Percentiles rank a stretch among this genome's conserved stretches.
Conservation (phyloP, 2,329 filamentous ascomycete species). For the Chaetomium sp. region DNA sequence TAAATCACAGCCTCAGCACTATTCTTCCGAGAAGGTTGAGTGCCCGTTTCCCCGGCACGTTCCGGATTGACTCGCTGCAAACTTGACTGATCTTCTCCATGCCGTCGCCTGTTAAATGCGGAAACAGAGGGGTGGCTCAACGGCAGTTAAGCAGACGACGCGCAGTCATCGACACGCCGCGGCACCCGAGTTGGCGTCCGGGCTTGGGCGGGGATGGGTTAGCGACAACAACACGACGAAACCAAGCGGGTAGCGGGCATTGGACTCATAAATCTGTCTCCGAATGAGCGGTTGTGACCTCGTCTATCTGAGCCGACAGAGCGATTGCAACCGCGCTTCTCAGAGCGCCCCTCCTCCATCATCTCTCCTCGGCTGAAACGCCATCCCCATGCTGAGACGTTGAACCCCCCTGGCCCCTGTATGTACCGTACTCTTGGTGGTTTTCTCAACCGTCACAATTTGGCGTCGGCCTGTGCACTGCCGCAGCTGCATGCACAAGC, state of each 20-base stretch:
- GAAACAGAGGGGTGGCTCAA: not conserved
- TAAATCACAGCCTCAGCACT: not conserved
- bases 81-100: slow-evolving; percentile 32
- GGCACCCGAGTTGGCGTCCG: not conserved
- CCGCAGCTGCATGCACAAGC: not conserved
- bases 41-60: slow-evolving; percentile 22
- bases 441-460: slow-evolving; percentile 10
- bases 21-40: not conserved
- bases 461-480: slow-evolving; percentile 7
- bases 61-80: slow-evolving; percentile 12
- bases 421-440: not conserved
- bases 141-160: not conserved
- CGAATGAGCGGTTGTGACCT: not conserved
- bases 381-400: slow-evolving; percentile 21
- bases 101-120: slow-evolving; percentile 23
- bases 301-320: not conserved
- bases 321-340: not conserved
- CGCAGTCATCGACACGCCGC: not conserved
- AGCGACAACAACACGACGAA: not conserved
- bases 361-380: slow-evolving; percentile 20
- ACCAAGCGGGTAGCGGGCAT: not conserved
- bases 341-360: not conserved
- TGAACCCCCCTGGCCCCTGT: slow-evolving; percentile 15
- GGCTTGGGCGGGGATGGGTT: not conserved
- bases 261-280: not conserved